Base-by-base conservation (phyloP, 2,329 filamentous ascomycete genomes). In the Sodiomyces alkalinus region DNA sequence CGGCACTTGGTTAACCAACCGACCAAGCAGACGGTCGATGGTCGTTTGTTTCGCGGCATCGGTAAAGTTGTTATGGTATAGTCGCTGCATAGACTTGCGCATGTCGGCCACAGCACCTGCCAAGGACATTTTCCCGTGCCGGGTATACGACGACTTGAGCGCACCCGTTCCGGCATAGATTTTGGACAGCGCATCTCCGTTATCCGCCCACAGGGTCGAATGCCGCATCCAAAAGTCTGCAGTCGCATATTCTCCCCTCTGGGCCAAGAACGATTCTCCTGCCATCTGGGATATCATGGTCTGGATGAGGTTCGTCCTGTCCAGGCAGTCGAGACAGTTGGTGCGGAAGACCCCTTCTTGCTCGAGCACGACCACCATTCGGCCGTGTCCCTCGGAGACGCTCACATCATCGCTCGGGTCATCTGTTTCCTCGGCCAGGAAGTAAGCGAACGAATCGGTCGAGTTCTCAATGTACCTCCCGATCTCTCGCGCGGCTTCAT, bases 121-220 rank as follows among this genome's bases (percentile, higher is more conserved):
- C 15, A 96, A 53, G 8, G 86, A 93, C 82, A 93, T 94, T 53
- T 94, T 96, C 19, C 90, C 90, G 45, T 80, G 75, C 32, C 90
- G 69, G 2, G 90, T 98, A 42, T 93, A 96, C 0, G 86, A 94
- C 3, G 85, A 86, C 51, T 96, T 98, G 24, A 98, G 60, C 11
- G 90, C 90, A 4, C 90, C 90, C 4, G 90, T 98, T 15, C 90
- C 90, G 7, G 90, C 90, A 48, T 98, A 98, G 16, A 94, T 96
- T 45, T 83, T 82, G 9, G 86, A 94, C 26, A 98, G 55, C 5
- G 80, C 79, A 56, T 98, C 90, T 14, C 90, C 90, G 46, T 94
- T 96, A 51, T 98, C 90, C 19, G 90, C 90, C 90, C 90, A 98
- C 2, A 98, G 64, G 35, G 74, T 90, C 7, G 83, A 86, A 55